A percentile compares a stretch with the other conserved stretches of the same genome.
These are phyloP conservation scores for Trichoderma brevicompactum DNA, from an alignment of 2,329 filamentous ascomycete genomes.

Conservation along the genomic window DNA sequence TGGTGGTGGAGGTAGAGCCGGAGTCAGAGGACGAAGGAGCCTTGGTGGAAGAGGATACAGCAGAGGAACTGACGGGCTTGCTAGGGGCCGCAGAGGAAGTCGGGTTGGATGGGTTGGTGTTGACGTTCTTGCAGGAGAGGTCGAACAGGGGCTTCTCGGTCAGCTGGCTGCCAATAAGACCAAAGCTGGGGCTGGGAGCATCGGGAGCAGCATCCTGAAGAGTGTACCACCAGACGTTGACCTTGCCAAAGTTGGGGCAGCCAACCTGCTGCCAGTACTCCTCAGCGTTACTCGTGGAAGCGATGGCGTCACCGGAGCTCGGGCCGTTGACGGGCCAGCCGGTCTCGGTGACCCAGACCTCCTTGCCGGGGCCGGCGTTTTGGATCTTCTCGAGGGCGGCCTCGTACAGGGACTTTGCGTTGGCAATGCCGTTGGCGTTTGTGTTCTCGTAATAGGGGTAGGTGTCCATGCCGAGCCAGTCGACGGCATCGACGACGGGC, in stretches of 20 bases:
- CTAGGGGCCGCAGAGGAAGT: slow-evolving; percentile 26
- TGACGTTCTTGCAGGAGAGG: slow-evolving; percentile 57
- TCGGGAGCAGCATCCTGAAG: slow-evolving; percentile 67
- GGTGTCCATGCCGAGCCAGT: slow-evolving; percentile 83
- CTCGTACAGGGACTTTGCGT: slow-evolving; percentile 69
- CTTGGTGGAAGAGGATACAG: slow-evolving; percentile 31
- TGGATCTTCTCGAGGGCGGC: slow-evolving; percentile 65
- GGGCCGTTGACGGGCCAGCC: slow-evolving; percentile 80
- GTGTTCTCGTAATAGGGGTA: slow-evolving; percentile 84
- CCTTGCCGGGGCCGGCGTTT: slow-evolving; percentile 65
- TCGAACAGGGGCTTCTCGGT: slow-evolving; percentile 63
- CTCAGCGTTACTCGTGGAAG: slow-evolving; percentile 70
- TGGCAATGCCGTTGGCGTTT: slow-evolving; percentile 66
- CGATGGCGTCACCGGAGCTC: slow-evolving; percentile 63
- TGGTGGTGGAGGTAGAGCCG: slow-evolving; percentile 23
- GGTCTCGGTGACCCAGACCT: slow-evolving; percentile 86
- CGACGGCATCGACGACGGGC: slow-evolving; percentile 68
- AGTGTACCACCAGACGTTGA: slow-evolving; percentile 77
- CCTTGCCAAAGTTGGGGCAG: slow-evolving; percentile 68
- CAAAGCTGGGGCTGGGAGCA: slow-evolving; percentile 70
- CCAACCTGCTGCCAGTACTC: slow-evolving; percentile 81
- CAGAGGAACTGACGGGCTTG: slow-evolving; percentile 29
- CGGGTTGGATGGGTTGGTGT: slow-evolving; percentile 23
- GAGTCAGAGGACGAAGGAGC: slow-evolving; percentile 35
- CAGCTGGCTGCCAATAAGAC: slow-evolving; percentile 63